Percentiles rank a stretch among this genome's conserved stretches.
phyloP scores from a whole-genome alignment of 352 stramenopile species.

The Phytopythium litorale region DNA sequence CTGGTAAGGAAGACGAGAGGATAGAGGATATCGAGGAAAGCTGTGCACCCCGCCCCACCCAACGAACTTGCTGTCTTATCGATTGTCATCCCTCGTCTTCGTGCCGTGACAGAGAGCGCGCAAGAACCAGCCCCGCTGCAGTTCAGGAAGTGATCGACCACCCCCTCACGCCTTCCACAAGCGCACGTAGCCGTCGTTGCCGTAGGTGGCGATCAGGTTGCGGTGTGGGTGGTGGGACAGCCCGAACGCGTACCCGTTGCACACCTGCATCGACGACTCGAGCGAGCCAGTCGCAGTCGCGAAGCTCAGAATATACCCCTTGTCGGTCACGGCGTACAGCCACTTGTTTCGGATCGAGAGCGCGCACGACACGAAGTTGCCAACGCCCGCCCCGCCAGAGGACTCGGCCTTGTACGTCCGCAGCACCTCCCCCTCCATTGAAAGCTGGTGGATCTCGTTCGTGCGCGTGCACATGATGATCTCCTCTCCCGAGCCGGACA shows the following conservation, averaged over 20 bases:
- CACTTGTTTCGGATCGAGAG: conserved; percentile 81
- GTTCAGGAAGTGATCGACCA: conserved; percentile 32
- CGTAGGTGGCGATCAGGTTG: conserved; percentile 89
- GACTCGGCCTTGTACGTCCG: conserved; percentile 64
- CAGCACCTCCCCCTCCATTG: conserved; percentile 56
- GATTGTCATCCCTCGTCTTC: neutral
- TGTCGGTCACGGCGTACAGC: conserved; percentile 86
- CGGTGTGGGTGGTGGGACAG: conserved; percentile 85
- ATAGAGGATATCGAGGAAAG: neutral
- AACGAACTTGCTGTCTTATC: neutral
- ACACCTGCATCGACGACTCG: conserved; percentile 80
- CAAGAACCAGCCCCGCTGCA: conserved; percentile 35
- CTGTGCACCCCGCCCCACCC: neutral
- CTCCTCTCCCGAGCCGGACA: conserved; percentile 37
- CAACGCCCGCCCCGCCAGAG: conserved; percentile 52
- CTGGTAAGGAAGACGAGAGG: neutral
- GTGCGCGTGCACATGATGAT: conserved; percentile 88
- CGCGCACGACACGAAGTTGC: conserved; percentile 86
- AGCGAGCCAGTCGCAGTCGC: conserved; percentile 42
- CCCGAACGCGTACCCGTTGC: conserved; percentile 73
- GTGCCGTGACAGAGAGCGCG: conserved; percentile 5
- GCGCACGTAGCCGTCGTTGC: conserved; percentile 78
- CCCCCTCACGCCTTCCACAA: conserved; percentile 69
- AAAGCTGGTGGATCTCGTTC: conserved; percentile 77
- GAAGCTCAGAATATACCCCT: conserved; percentile 80